phyloP scores from a whole-genome alignment of 177 flowering plant genomes.

The Telopea speciosissima region DNA sequence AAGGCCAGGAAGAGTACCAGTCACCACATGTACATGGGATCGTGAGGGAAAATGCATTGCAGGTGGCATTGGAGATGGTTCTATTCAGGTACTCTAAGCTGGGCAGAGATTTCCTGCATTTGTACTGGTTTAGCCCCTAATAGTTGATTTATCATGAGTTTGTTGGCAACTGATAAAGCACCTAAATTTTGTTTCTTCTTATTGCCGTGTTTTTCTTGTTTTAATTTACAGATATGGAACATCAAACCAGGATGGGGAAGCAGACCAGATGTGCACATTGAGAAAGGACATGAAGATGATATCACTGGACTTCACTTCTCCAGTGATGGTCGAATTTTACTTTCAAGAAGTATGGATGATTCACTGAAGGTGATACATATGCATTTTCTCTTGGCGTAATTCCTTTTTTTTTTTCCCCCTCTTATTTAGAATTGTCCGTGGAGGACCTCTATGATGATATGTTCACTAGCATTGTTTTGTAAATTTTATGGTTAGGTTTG shows the following conservation, averaged over 20 bases:
- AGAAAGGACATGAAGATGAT: slow-evolving; percentile 76
- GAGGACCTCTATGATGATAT: background rate
- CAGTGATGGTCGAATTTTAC: slow-evolving; percentile 60
- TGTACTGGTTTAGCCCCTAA: no score
- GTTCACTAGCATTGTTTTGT: slow-evolving; percentile 4
- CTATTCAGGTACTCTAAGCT: slow-evolving; percentile 60
- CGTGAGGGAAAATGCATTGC: slow-evolving; percentile 83
- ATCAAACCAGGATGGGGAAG: slow-evolving; percentile 99
- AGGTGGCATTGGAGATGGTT: slow-evolving; percentile 93
- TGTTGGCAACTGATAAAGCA: no score
- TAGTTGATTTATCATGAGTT: no score
- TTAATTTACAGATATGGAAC: slow-evolving; percentile 65
- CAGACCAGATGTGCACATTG: slow-evolving; percentile 79
- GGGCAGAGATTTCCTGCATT: background rate
- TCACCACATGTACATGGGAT: slow-evolving; percentile 94
- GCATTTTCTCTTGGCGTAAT: background rate
- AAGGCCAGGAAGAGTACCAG: slow-evolving; percentile 90
- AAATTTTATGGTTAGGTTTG: slow-evolving; percentile 57
- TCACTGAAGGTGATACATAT: slow-evolving; percentile 63
- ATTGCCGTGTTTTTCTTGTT: background rate
- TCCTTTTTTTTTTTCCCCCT: background rate
- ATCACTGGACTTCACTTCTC: slow-evolving; percentile 86
- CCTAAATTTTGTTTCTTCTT: slow-evolving; percentile 1
- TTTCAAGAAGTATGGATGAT: slow-evolving; percentile 86
- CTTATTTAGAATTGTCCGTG: background rate